Evolutionary conservation across 768 basidiomycete species (phyloP).

Genomic region (Sarcomyxa edulis): DNA sequence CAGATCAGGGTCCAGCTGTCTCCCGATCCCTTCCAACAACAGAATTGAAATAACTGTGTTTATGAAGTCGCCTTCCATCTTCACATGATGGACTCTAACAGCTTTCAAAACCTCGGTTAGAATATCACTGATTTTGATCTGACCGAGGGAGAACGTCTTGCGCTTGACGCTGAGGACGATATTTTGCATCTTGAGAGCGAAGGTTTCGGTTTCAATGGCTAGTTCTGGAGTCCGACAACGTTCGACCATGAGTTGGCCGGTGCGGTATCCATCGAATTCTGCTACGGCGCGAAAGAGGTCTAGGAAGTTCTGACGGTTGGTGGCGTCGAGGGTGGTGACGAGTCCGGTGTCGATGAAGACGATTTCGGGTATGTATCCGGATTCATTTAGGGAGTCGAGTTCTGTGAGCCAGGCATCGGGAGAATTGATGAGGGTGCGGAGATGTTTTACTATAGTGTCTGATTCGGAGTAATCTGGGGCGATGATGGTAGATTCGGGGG

Average conservation of each 20-base stretch:
- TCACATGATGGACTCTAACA: slow-evolving; percentile 91
- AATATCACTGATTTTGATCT: slow-evolving; percentile 94
- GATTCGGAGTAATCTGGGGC: slow-evolving; percentile 43
- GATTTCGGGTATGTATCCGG: slow-evolving; percentile 89
- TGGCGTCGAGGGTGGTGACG: slow-evolving; percentile 77
- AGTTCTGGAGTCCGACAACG: slow-evolving; percentile 89
- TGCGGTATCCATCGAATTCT: slow-evolving; percentile 94
- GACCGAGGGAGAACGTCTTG: slow-evolving; percentile 95
- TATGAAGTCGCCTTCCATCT: slow-evolving; percentile 98
- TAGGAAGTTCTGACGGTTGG: slow-evolving; percentile 89
- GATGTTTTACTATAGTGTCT: slow-evolving; percentile 61
- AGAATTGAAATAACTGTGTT: slow-evolving; percentile 96
- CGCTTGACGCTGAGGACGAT: slow-evolving; percentile 90
- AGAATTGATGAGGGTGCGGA: slow-evolving; percentile 55
- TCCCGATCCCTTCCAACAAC: slow-evolving; percentile 91
- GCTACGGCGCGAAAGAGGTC: slow-evolving; percentile 96
- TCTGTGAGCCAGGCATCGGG: slow-evolving; percentile 66
- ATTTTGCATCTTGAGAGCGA: slow-evolving; percentile 97
- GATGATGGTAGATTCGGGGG: slow-evolving; percentile 18
- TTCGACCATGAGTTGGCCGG: slow-evolving; percentile 94
- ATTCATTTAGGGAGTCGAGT: slow-evolving; percentile 50
- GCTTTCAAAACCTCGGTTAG: slow-evolving; percentile 82
- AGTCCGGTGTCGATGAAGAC: slow-evolving; percentile 97
- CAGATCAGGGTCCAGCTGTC: slow-evolving; percentile 86
- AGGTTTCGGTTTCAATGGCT: slow-evolving; percentile 88